Percentiles rank a stretch among this genome's conserved stretches.
phyloP scores from a whole-genome alignment of 2,329 filamentous ascomycete species.

The Amesomyces nigricolor region DNA sequence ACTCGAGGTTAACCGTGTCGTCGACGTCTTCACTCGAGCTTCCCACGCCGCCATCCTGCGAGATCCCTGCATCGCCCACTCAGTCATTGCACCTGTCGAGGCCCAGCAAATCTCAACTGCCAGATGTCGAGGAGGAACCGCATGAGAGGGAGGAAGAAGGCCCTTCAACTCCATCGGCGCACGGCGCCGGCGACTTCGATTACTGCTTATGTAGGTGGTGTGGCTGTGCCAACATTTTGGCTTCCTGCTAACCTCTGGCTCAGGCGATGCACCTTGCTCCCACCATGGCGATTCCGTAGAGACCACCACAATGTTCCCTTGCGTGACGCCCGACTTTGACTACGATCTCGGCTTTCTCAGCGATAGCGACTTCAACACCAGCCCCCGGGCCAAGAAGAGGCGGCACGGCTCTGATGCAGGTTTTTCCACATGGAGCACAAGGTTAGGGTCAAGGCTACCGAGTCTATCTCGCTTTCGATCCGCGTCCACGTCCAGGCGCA shows the following conservation, averaged over 20 bases:
- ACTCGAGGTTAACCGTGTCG: slow-evolving; percentile 62
- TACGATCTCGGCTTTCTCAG: slow-evolving; percentile 64
- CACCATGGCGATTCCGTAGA: slow-evolving; percentile 45
- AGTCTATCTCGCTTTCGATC: slow-evolving; percentile 48
- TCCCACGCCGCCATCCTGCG: slow-evolving; percentile 40
- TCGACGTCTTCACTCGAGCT: slow-evolving; percentile 74
- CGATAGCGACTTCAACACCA: slow-evolving; percentile 52
- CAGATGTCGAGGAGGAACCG: slow-evolving; percentile 81
- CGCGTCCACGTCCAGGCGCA: slow-evolving; percentile 40
- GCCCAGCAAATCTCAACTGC: slow-evolving; percentile 61
- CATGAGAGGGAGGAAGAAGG: slow-evolving; percentile 61
- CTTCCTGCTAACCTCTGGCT: slow-evolving; percentile 10
- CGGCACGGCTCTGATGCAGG: slow-evolving; percentile 54
- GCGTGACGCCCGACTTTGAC: slow-evolving; percentile 44
- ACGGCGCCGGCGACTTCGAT: slow-evolving; percentile 42
- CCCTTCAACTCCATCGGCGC: slow-evolving; percentile 44
- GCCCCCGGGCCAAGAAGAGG: slow-evolving; percentile 48
- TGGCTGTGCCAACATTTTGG: background rate
- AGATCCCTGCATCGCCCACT: slow-evolving; percentile 52
- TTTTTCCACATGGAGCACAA: slow-evolving; percentile 56
- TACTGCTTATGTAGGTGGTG: slow-evolving; percentile 70
- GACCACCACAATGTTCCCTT: slow-evolving; percentile 35
- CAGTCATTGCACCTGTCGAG: slow-evolving; percentile 32
- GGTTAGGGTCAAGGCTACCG: slow-evolving; percentile 58
- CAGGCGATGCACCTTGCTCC: slow-evolving; percentile 58